Evolutionary conservation across 768 basidiomycete genomes (phyloP), one percentile per base, ranked within the genome.

Genomic region (Calocera cornea): DNA sequence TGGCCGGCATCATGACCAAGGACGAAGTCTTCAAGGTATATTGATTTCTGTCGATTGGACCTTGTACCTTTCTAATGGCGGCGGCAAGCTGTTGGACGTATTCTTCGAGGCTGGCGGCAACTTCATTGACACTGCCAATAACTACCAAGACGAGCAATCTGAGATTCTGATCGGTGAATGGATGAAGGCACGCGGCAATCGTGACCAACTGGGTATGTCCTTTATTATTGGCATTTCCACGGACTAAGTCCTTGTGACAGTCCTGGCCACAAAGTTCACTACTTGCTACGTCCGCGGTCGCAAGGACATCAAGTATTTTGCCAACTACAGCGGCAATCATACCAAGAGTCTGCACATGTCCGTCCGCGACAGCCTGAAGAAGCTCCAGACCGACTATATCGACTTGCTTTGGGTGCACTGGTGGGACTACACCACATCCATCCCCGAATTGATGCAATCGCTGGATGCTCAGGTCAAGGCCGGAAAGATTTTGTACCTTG

Each of bases 401-500:
- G 83, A 84, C 68, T 71, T 83, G 41, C 72, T 81, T 16, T 81
- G 81, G 70, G 41, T 80, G 2, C 79, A 81, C 65, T 80, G 76
- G 74, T 83, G 83, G 83, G 84, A 85, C 71, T 84, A 76, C 68
- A 73, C 77, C 16, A 83, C 82, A 11, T 76, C 77, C 17, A 77
- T 86, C 60, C 80, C 83, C 71, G 85, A 87, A 73, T 74, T 86
- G 44, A 84, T 86, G 83, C 78, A 79, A 41, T 73, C 77, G 8
- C 75, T 87, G 7, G 82, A 86, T 69, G 74, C 78, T 22, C 78
- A 86, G 36, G 81, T 86, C 38, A 74, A 72, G 8, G 71, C 77
- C 34, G 81, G 84, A 19, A 84, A 85, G 69, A 83, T 85, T 2
- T 72, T 82, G 2, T 82, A 82, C 70, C 71, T 72, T 24, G 74